These are phyloP conservation scores for Martiniozyma abietophila DNA, from an alignment of 805 yeast genomes.

Conservation along the genomic window DNA sequence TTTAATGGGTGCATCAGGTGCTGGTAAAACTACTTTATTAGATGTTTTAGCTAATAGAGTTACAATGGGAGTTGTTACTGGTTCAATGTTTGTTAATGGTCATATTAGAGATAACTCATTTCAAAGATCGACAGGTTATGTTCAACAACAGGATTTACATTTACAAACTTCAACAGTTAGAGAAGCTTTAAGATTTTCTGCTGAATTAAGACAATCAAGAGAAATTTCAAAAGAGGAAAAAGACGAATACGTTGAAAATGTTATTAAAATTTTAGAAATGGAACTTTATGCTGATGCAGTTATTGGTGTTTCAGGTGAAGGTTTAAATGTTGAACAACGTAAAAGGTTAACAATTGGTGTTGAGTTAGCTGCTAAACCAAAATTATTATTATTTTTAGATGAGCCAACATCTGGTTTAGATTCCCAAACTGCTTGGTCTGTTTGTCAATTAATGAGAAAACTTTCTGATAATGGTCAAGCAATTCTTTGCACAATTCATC, in stretches of 20 bases:
- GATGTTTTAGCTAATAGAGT: constrained; percentile 46
- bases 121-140: constrained; percentile 48
- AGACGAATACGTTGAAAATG: constrained; percentile 41
- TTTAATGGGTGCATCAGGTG: constrained; percentile 55
- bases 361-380: constrained; percentile 47
- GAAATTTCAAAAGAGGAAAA: constrained; percentile 35
- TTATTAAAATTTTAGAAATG: constrained; percentile 44
- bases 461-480: constrained; percentile 47
- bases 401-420: constrained; percentile 57
- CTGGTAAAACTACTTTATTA: constrained; percentile 50
- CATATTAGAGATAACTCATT: constrained; percentile 38
- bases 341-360: constrained; percentile 49
- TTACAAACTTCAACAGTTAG: constrained; percentile 42
- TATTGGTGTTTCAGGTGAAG: constrained; percentile 40
- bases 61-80: constrained; percentile 48
- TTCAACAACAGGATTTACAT: constrained; percentile 53
- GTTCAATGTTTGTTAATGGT: constrained; percentile 51
- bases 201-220: constrained; percentile 37
- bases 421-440: constrained; percentile 53
- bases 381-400: constrained; percentile 44
- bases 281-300: constrained; percentile 46
- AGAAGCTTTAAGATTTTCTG: constrained; percentile 45
- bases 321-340: constrained; percentile 47
- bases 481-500: constrained; percentile 66
- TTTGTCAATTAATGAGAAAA: constrained; percentile 42